Base-by-base conservation (phyloP, 169 alveolate genomes). In the Plasmodium relictum region DNA sequence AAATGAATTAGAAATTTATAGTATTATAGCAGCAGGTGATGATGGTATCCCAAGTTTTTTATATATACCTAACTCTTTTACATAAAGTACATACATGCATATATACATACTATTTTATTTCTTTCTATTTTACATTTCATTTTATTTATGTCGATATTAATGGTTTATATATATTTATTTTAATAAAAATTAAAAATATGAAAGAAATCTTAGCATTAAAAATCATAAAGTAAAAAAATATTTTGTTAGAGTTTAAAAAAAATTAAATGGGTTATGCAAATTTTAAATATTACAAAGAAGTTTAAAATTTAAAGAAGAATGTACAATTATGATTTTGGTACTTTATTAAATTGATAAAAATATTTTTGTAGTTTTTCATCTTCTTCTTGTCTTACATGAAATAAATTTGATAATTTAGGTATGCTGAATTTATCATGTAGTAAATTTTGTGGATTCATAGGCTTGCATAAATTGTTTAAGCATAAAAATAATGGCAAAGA, bases 371-470 rank as follows among this genome's bases (percentile, higher is more conserved):
- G 39, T 63, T 86, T 86, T 65, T 86, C 92, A 22, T 86, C 16
- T 61, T 86, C 92, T 31, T 86, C 92, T 56, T 86, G 92, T 39
- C 92, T 56, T 58, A 85, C 92, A 44, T 85, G 92, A 85, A 85
- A 85, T 14, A 85, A 12, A 61, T 85, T 85, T 22, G 85, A 70
- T 44, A 85, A 73, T 39, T 71, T 85, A n/a, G 88, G 74, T 14
- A 44, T 54, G 39, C 8, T 66, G 50, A 85, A 85, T 41, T 42
- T 70, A 48, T 85, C 92, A n/a, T 41, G 52, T 26, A 59, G 37
- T 41, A 85, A 37, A 44, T 37, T 70, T 0, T 70, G 48, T 31
- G 45, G 20, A 73, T 70, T 85, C 61, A 85, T 7, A 22, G 92
- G 92, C 14, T 42, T 85, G 42, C 71, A 85, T 24, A 85, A 85